Percentiles rank a stretch among this genome's conserved stretches.
Evolutionary conservation across 495 filamentous ascomycete genomes (phyloP).

Genomic region (Aspergillus asperescens): DNA sequence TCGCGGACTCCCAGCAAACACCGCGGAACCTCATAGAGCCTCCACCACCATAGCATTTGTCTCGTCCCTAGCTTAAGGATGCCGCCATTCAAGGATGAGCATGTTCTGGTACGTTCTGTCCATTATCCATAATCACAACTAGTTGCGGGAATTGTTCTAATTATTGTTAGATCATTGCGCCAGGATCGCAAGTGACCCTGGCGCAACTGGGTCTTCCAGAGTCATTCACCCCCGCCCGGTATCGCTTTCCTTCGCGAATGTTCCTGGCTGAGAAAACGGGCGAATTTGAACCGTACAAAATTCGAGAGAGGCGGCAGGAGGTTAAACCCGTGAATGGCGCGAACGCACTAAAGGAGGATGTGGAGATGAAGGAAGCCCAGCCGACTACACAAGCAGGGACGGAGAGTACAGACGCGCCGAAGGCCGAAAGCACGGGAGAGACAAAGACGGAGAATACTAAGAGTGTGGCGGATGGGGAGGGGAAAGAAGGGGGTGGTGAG

Average conservation of each 20-base stretch:
- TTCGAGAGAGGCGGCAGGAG: constrained; percentile 63
- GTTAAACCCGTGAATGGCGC: constrained; percentile 36
- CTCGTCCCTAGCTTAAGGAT: too few relatives aligned
- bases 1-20: not conserved
- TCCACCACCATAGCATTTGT: too few relatives aligned
- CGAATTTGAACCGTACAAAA: constrained; percentile 78
- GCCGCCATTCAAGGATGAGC: constrained; percentile 74
- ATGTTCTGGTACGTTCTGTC: constrained; percentile 54
- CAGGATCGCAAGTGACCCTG: constrained; percentile 87
- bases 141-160: not conserved
- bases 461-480: constrained; percentile 9
- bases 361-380: constrained; percentile 44
- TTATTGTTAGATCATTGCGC: constrained; percentile 72
- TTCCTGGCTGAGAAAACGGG: constrained; percentile 74
- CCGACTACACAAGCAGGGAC: constrained; percentile 31
- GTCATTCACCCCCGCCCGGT: constrained; percentile 76
- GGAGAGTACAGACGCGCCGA: constrained; percentile 36
- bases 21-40: not conserved
- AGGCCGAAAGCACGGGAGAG: constrained; percentile 21
- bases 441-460: constrained; percentile 14
- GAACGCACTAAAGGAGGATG: constrained; percentile 39
- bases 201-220: constrained; percentile 91
- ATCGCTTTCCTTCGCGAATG: constrained; percentile 86
- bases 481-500: constrained; percentile 13
- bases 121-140: not conserved